A percentile compares a stretch with the other conserved stretches of the same genome.
phyloP scores from a whole-genome alignment of 306 rosid genomes.

The Begonia loranthoides region DNA sequence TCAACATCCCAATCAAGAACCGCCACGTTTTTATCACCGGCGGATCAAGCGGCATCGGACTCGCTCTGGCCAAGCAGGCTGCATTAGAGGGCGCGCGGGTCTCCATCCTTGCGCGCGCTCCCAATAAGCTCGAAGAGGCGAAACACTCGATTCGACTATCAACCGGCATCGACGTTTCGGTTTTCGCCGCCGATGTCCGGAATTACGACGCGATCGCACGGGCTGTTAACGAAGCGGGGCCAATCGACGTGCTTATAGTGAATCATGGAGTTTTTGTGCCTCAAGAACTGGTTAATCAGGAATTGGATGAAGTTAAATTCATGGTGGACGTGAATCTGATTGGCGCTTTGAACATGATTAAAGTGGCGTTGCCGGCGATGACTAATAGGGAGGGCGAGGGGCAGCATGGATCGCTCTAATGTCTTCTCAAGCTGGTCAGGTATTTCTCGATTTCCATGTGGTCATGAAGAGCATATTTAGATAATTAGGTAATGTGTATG shows the following conservation, averaged over 20 bases:
- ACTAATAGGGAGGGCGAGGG: constrained; percentile 34
- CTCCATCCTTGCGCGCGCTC: constrained; percentile 70
- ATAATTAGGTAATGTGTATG: too few species aligned
- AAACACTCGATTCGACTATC: constrained; percentile 34
- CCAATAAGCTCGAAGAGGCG: constrained; percentile 57
- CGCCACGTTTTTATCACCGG: constrained; percentile 95
- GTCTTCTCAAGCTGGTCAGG: constrained; percentile 97
- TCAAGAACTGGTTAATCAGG: constrained; percentile 60
- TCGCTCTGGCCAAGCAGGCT: constrained; percentile 80
- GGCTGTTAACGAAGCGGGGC: constrained; percentile 59
- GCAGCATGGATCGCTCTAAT: constrained; percentile 68
- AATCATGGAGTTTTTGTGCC: constrained; percentile 70
- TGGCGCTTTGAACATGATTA: constrained; percentile 64
- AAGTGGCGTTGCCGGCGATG: constrained; percentile 71
- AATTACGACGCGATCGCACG: constrained; percentile 45
- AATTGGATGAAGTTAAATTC: constrained; percentile 59
- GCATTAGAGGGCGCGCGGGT: constrained; percentile 73
- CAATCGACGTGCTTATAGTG: constrained; percentile 55
- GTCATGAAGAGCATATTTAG: background rate
- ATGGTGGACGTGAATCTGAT: constrained; percentile 72
- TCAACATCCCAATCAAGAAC: constrained; percentile 47
- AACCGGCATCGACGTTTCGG: constrained; percentile 54
- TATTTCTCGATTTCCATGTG: constrained; percentile 4
- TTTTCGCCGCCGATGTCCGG: constrained; percentile 61
- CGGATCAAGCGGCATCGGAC: constrained; percentile 93